Evolutionary conservation across 2,329 filamentous ascomycete genomes (phyloP).

Genomic region (Xylariaceae sp.): DNA sequence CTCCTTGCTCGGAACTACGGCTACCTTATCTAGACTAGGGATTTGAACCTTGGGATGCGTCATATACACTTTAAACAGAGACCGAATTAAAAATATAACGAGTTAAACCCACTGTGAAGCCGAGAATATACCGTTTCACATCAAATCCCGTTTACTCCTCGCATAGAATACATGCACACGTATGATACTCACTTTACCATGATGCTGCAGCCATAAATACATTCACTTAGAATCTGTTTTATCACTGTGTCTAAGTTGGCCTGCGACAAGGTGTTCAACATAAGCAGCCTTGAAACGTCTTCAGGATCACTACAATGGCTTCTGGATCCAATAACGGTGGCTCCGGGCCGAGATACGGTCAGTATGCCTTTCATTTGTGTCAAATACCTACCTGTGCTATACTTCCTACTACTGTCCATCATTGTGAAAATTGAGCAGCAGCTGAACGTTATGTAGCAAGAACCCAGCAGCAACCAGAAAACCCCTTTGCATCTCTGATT

Average conservation of each 20-base stretch:
- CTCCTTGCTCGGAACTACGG: too few relatives aligned
- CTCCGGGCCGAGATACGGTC: constrained; percentile 41
- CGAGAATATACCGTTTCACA: constrained; percentile 24
- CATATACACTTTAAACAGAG: constrained; percentile 5
- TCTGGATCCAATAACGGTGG: constrained; percentile 23
- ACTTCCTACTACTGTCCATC: neutral
- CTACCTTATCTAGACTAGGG: constrained; percentile 14
- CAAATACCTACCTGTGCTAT: too few relatives aligned
- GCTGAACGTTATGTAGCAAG: constrained; percentile 73
- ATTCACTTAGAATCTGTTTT: neutral
- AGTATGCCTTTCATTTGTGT: constrained; percentile 33
- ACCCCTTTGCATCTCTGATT: constrained; percentile 86
- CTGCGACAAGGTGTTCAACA: neutral
- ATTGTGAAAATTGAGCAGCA: constrained; percentile 44
- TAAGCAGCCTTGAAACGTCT: neutral
- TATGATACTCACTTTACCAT: neutral
- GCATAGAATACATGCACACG: neutral
- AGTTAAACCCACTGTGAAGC: constrained; percentile 3
- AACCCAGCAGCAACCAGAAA: constrained; percentile 77
- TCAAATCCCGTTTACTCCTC: neutral
- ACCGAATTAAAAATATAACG: constrained; percentile 5
- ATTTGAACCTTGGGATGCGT: constrained; percentile 7
- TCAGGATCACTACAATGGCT: constrained; percentile 31
- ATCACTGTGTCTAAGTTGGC: neutral
- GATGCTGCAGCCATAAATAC: constrained; percentile 4